Base-by-base conservation (phyloP, 139 green algal genomes). In the Chlorella sp. region DNA sequence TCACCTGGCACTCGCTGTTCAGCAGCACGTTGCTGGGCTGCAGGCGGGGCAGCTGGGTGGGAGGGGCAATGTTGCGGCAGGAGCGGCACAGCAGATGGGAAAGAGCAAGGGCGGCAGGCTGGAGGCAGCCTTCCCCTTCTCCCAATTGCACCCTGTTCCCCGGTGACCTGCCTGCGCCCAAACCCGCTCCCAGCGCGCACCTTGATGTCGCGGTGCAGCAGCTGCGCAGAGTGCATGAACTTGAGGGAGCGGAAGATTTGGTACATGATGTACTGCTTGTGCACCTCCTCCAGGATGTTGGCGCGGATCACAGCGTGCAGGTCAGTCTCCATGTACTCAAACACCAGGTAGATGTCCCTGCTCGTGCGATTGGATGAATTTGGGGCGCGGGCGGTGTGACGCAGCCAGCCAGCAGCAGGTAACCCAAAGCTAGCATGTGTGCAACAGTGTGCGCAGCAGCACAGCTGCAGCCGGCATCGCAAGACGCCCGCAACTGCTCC, bases 221-320 rank as follows among this genome's bases (percentile, higher is more conserved):
- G 92, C 89, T 98, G 93, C 2, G 96, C 98, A 0, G 96, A 96
- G 95, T 99, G 98, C 95, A 99, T 98, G 96, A 98, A 99, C 91
- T 99, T 99, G 39, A 99, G 95, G 0, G 96, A 91, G 57, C 96
- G 96, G 91, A 99, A 97, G n/a, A 99, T 95, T 93, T 99, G 98
- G 92, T 99, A 99, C 97, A 99, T 99, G 84, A 99, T 98, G 93
- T 99, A 99, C 93, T 98, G 97, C 92, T 99, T 99, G 93, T 99
- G 98, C 32, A 98, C 95, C 21, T 99, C 97, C 91, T 99, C 97
- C 87, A 99, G 90, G 57, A 99, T 99, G 93, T 98, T 98, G 28
- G 97, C 97, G 2, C 97, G 94, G 81, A 99, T 98, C 42, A 99
- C 97, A 16, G 97, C 96, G 89, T 99, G 97, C 93, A 99, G 90